Evolutionary conservation across 169 alveolate species (phyloP), one percentile per base, ranked within the genome.

Genomic region (Besnoitia besnoiti): DNA sequence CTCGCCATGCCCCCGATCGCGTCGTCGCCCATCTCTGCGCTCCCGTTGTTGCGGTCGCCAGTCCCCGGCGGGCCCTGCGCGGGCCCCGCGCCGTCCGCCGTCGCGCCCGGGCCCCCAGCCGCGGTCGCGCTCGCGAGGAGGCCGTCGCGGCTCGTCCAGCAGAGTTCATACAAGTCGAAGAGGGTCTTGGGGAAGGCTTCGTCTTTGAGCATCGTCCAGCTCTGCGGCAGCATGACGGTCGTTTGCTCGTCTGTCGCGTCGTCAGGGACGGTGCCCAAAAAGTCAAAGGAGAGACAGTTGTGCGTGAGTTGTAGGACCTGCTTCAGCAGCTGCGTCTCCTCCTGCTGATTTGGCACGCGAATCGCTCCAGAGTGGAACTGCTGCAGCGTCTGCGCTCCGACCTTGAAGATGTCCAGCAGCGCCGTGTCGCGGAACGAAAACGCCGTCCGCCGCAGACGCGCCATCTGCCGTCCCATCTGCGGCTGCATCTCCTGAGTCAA

Each of bases 191-290:
- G 99, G 40, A 97, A 95, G 90, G 94, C 94, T 59, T 97, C 98
- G 82, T 97, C 98, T 61, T 98, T 87, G 92, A 98, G 96, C 75
- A 96, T 94, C 79, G 96, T 96, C 99, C 99, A 98, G 80, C 97
- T 95, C 85, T 97, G 99, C 27, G 99, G 99, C 44, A 98, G 95
- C 99, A 98, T 98, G 42, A 98, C 98, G 3, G 99, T 97, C 90
- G 96, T 96, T 95, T 98, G 98, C 62, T 98, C 99, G 92, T 98
- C 99, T 0, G 99, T 97, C 59, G 99, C 97, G 91, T 98, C 99
- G 92, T 98, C 99, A 0, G 98, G 98, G 94, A 97, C 96, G 35
- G 99, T 97, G 7, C 99, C 99, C 99, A 97, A 96, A 95, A 97
- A 98, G 94, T 98, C 99, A 91, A 97, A 98, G 79, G 98, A 95